Percentiles rank a stretch among this genome's conserved stretches.
These are phyloP conservation scores for Haematococcus sp. DNA, from an alignment of 139 green algal species.

Conservation along the genomic window DNA sequence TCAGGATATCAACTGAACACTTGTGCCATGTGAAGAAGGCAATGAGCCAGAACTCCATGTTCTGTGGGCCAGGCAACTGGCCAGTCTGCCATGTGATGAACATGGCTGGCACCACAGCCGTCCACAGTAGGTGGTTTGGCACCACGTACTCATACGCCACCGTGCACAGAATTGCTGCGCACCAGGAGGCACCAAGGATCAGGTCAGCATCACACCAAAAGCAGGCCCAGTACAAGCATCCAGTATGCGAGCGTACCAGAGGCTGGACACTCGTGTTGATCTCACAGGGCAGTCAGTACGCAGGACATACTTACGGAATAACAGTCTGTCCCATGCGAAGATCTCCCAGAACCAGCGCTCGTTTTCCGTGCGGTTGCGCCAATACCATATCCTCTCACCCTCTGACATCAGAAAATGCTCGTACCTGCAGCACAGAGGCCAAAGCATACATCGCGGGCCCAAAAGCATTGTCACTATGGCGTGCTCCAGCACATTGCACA, in stretches of 20 bases:
- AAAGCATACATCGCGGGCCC: neutral
- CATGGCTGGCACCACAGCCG: constrained; percentile 38
- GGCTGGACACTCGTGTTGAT: neutral
- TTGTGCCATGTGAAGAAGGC: constrained; percentile 41
- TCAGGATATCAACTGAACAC: constrained; percentile 25
- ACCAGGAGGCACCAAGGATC: neutral
- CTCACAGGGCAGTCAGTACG: neutral
- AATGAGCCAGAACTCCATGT: constrained; percentile 59
- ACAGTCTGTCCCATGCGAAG: constrained; percentile 39
- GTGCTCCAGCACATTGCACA: neutral
- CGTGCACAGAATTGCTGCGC: constrained; percentile 38
- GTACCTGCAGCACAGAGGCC: constrained; percentile 24
- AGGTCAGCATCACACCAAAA: too few species aligned
- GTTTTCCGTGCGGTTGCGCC: constrained; percentile 57
- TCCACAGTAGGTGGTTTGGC: constrained; percentile 56
- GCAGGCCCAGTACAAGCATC: neutral
- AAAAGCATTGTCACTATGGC: neutral
- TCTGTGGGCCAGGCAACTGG: constrained; percentile 14
- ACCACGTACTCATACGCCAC: constrained; percentile 43
- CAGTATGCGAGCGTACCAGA: neutral
- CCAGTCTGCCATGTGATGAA: constrained; percentile 48
- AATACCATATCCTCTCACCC: constrained; percentile 56
- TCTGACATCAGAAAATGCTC: constrained; percentile 58
- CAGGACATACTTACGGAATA: constrained; percentile 33
- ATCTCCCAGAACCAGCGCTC: constrained; percentile 68